These are phyloP conservation scores for Epichloe sylvatica DNA, from an alignment of 2,329 filamentous ascomycete species.

Conservation along the genomic window DNA sequence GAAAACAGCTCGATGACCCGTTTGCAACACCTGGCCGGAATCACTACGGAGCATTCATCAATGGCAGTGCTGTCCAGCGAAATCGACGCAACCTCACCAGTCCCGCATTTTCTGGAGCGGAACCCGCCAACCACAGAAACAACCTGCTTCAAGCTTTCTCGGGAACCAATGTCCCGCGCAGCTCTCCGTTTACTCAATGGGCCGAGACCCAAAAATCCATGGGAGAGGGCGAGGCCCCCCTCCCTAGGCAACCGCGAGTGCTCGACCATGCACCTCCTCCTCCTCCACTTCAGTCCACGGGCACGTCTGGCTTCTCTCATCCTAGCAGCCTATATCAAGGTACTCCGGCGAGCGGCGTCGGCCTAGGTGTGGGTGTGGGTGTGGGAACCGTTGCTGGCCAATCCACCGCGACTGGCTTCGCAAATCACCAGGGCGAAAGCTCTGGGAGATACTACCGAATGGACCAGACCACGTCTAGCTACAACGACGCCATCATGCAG, in stretches of 20 bases:
- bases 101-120: constrained; percentile 6
- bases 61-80: not conserved
- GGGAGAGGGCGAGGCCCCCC: constrained; percentile 9
- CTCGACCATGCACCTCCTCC: not conserved
- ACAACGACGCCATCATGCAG: constrained; percentile 22
- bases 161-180: constrained; percentile 14
- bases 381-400: constrained; percentile 6
- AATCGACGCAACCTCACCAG: constrained; percentile 3
- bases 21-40: constrained; percentile 17
- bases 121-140: constrained; percentile 18
- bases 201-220: constrained; percentile 11
- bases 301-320: constrained; percentile 29
- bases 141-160: constrained; percentile 23
- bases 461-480: constrained; percentile 20
- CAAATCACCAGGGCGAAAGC: not conserved
- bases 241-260: constrained; percentile 10
- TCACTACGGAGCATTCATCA: constrained; percentile 2
- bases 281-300: constrained; percentile 14
- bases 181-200: constrained; percentile 20
- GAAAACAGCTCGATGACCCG: constrained; percentile 16
- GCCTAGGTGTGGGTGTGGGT: constrained; percentile 5
- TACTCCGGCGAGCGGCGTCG: constrained; percentile 23
- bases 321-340: constrained; percentile 37
- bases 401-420: constrained; percentile 7
- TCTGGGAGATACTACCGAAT: constrained; percentile 16